These are phyloP conservation scores for Didymella pomorum DNA, from an alignment of 2,329 filamentous ascomycete genomes.

Conservation along the genomic window DNA sequence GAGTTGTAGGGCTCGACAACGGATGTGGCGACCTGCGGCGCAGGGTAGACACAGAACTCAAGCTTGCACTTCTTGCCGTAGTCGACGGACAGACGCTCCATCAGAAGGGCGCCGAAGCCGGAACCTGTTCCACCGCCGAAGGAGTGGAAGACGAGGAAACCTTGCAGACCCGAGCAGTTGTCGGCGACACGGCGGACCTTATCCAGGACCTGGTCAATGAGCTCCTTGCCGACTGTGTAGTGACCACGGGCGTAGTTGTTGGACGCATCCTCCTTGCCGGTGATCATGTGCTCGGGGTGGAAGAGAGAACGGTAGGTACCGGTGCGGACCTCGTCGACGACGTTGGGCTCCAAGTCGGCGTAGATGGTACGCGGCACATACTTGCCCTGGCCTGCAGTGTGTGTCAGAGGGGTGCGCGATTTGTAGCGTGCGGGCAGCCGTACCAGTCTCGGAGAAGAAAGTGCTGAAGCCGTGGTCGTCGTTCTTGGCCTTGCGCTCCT, in stretches of 20 bases:
- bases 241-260: constrained; percentile 99
- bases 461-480: constrained; percentile 99
- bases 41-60: constrained; percentile 99
- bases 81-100: constrained; percentile 98
- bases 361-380: constrained; percentile 99
- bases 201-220: constrained; percentile 97
- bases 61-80: constrained; percentile 99
- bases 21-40: constrained; percentile 94
- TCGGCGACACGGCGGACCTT: constrained; percentile 96
- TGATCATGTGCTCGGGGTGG: constrained; percentile 99
- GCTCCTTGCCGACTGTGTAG: constrained; percentile 99
- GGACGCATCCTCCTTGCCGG: constrained; percentile 99
- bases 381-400: constrained; percentile 84
- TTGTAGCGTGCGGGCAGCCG: constrained; percentile 37
- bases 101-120: constrained; percentile 95
- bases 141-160: constrained; percentile 99
- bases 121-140: constrained; percentile 99
- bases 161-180: constrained; percentile 97
- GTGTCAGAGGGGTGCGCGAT: constrained; percentile 35
- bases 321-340: constrained; percentile 98
- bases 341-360: constrained; percentile 99
- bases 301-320: constrained; percentile 95
- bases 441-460: constrained; percentile 99
- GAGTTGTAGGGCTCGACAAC: constrained; percentile 99
- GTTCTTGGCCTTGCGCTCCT: constrained; percentile 93